A percentile compares a stretch with the other conserved stretches of the same genome.
phyloP scores from a whole-genome alignment of 2,329 filamentous ascomycete genomes.

The Nemania sp. region DNA sequence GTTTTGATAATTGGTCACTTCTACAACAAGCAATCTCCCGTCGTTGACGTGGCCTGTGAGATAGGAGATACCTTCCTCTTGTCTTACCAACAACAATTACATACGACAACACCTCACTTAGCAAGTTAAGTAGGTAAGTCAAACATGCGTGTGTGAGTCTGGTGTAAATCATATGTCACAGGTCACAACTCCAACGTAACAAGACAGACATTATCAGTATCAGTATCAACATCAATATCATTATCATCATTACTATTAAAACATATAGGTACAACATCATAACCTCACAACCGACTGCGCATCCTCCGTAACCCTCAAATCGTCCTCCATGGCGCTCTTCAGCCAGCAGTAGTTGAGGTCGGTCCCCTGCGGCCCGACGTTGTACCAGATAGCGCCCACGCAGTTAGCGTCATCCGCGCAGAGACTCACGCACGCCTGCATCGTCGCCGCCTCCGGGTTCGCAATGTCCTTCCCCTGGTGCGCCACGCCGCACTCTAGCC shows the following conservation, averaged over 20 bases:
- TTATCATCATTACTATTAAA: neutral
- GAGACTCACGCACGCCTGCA: slow-evolving; percentile 31
- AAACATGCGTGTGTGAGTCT: too few species aligned
- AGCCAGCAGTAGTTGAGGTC: slow-evolving; percentile 38
- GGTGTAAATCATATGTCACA: too few species aligned
- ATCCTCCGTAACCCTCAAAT: slow-evolving; percentile 25
- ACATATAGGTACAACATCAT: neutral
- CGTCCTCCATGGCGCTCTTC: slow-evolving; percentile 30
- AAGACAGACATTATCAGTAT: too few species aligned
- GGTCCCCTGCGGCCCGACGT: slow-evolving; percentile 35
- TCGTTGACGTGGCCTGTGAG: too few species aligned
- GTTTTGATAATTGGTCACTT: too few species aligned
- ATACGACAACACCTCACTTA: too few species aligned
- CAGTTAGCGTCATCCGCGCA: slow-evolving; percentile 29
- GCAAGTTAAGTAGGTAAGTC: too few species aligned
- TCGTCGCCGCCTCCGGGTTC: slow-evolving; percentile 30
- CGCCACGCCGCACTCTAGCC: slow-evolving; percentile 28
- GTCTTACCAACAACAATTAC: too few species aligned
- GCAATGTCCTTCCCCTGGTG: slow-evolving; percentile 33
- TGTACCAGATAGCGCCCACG: slow-evolving; percentile 33
- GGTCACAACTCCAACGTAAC: too few species aligned
- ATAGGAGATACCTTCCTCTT: too few species aligned
- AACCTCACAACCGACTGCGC: slow-evolving; percentile 32
- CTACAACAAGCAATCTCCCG: too few species aligned
- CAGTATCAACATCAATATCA: neutral